Conservation (phyloP, 164 flowering plant species). For the Nelumbo lutea region DNA sequence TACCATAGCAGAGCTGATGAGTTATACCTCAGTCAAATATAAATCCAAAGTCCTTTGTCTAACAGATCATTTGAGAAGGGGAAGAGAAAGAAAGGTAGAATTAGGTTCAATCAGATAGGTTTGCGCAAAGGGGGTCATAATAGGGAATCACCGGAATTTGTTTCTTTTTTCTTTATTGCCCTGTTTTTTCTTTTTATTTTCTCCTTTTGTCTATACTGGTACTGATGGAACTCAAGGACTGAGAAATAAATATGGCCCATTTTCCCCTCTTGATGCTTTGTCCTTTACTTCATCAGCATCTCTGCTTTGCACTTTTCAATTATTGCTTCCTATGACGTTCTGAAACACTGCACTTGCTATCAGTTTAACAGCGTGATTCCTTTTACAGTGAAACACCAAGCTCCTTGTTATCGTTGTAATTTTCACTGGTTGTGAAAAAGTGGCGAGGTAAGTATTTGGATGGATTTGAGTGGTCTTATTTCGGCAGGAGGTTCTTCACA, state of each 20-base stretch:
- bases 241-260: constrained; percentile 36
- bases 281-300: constrained; percentile 15
- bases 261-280: constrained; percentile 18
- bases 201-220: constrained; percentile 41
- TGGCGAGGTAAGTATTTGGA: too few species aligned
- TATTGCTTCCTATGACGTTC: constrained; percentile 6
- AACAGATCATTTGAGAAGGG: constrained; percentile 41
- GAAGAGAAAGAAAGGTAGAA: constrained; percentile 12
- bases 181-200: neutral
- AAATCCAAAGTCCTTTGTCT: constrained; percentile 40
- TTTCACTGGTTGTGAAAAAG: too few species aligned
- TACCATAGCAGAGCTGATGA: constrained; percentile 47
- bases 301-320: constrained; percentile 6
- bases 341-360: neutral
- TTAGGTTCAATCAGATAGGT: constrained; percentile 24
- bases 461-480: too few species aligned
- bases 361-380: neutral
- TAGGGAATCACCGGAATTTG: constrained; percentile 37
- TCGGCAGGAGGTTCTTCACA: too few species aligned
- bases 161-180: constrained; percentile 14
- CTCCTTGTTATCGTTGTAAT: too few species aligned
- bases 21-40: constrained; percentile 20
- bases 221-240: constrained; percentile 38
- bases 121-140: constrained; percentile 16
- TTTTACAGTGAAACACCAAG: too few species aligned